Percentiles rank a stretch among this genome's conserved stretches.
Evolutionary conservation across 2,329 filamentous ascomycete species (phyloP).

Genomic region (Fusarium xylarioides): DNA sequence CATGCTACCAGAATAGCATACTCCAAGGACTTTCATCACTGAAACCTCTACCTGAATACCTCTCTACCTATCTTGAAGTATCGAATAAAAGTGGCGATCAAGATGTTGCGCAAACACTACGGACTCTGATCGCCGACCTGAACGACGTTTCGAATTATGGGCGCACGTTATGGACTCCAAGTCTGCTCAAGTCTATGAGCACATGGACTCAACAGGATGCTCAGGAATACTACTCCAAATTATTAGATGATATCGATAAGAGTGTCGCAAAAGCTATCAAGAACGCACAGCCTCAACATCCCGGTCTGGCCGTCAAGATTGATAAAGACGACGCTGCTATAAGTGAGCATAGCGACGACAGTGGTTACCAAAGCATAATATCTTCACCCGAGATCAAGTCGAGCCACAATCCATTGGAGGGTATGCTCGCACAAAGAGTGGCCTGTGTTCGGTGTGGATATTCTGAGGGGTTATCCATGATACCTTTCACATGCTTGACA

Average conservation of each 20-base stretch:
- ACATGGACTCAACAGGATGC: constrained; percentile 97
- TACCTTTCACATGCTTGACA: constrained; percentile 93
- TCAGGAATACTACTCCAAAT: constrained; percentile 94
- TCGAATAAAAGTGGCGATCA: constrained; percentile 42
- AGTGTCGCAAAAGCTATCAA: constrained; percentile 67
- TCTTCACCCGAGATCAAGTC: constrained; percentile 49
- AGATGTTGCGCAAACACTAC: constrained; percentile 61
- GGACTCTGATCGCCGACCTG: constrained; percentile 73
- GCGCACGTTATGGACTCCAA: constrained; percentile 81
- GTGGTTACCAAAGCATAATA: constrained; percentile 62
- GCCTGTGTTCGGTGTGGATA: constrained; percentile 86
- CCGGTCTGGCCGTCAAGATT: constrained; percentile 53
- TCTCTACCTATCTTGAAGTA: constrained; percentile 57
- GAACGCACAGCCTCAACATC: constrained; percentile 36
- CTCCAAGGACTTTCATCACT: constrained; percentile 86
- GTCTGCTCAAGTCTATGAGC: constrained; percentile 87
- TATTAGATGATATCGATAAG: constrained; percentile 85
- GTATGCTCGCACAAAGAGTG: constrained; percentile 86
- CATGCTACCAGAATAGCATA: constrained; percentile 97
- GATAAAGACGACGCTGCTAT: constrained; percentile 53
- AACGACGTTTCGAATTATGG: constrained; percentile 77
- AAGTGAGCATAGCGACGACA: constrained; percentile 65
- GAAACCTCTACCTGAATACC: constrained; percentile 72
- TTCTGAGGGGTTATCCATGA: constrained; percentile 88
- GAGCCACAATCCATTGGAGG: constrained; percentile 82